These are phyloP conservation scores for Plasmopara viticola DNA, from an alignment of 352 stramenopile genomes.

Conservation along the genomic window DNA sequence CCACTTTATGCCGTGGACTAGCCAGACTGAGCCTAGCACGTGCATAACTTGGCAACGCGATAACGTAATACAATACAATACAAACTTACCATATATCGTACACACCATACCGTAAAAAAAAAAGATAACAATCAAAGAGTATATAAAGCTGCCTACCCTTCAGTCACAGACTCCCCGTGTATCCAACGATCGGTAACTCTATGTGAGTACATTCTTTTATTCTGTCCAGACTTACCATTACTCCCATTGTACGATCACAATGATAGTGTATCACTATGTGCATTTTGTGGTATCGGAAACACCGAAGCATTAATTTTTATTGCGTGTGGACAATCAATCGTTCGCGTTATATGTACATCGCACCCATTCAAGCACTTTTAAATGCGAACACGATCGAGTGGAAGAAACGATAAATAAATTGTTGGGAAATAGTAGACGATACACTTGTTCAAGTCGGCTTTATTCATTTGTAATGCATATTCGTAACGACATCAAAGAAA, in stretches of 20 bases:
- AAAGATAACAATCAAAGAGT: slow-evolving; percentile 64
- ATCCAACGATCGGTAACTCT: slow-evolving; percentile 87
- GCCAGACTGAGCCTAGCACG: no score
- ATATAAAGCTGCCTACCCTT: slow-evolving; percentile 89
- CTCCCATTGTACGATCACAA: slow-evolving; percentile 96
- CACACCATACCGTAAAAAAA: slow-evolving; percentile 29
- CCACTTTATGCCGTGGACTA: no score
- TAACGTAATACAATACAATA: no score
- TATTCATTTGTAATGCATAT: slow-evolving; percentile 85
- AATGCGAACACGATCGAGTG: slow-evolving; percentile 97
- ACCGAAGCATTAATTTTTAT: slow-evolving; percentile 41
- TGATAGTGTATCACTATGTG: slow-evolving; percentile 93
- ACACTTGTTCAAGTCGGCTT: slow-evolving; percentile 90
- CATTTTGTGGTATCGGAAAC: slow-evolving; percentile 95
- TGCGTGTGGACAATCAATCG: slow-evolving; percentile 1
- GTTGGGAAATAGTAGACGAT: slow-evolving; percentile 96
- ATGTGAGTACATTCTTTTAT: slow-evolving; percentile 83
- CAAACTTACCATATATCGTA: slow-evolving; percentile 74
- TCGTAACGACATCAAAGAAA: slow-evolving; percentile 98
- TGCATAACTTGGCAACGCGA: no score
- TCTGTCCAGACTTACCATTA: slow-evolving; percentile 97
- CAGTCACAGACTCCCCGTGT: slow-evolving; percentile 92
- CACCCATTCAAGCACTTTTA: slow-evolving; percentile 95
- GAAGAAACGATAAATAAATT: slow-evolving; percentile 82
- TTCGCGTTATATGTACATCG: slow-evolving; percentile 95